These are phyloP conservation scores for Colletotrichum falcatum DNA, from an alignment of 2,329 filamentous ascomycete genomes.

Conservation along the genomic window DNA sequence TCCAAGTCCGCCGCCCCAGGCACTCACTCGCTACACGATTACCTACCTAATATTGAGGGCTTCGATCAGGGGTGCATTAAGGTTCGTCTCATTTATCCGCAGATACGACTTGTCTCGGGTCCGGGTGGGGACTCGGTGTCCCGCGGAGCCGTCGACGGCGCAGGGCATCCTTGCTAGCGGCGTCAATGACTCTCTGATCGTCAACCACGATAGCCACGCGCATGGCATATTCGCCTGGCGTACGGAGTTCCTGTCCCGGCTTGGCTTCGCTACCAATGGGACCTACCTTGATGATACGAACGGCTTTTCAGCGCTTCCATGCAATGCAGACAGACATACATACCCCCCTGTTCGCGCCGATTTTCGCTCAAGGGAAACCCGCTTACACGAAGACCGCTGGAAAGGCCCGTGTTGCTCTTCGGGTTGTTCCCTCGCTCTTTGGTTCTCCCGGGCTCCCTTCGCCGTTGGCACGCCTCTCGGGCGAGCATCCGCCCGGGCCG, in stretches of 20 bases:
- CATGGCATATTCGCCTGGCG: background rate
- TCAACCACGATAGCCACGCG: background rate
- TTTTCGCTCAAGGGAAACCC: too few relatives aligned
- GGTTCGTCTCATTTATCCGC: slow-evolving; percentile 26
- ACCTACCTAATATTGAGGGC: background rate
- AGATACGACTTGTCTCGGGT: background rate
- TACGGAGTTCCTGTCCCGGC: background rate
- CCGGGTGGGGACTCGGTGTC: slow-evolving; percentile 21
- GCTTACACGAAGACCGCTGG: too few relatives aligned
- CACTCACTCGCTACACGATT: too few relatives aligned
- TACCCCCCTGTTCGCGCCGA: too few relatives aligned
- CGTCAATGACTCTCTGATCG: background rate
- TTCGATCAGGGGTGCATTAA: slow-evolving; percentile 6
- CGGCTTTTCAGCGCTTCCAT: too few relatives aligned
- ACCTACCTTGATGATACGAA: too few relatives aligned
- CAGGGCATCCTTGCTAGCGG: slow-evolving; percentile 10
- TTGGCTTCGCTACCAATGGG: too few relatives aligned
- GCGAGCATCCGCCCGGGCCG: too few relatives aligned
- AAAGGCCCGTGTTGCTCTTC: too few relatives aligned
- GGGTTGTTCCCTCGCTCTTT: too few relatives aligned
- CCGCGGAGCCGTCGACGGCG: slow-evolving; percentile 25
- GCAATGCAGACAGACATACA: too few relatives aligned
- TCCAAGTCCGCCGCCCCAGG: background rate
- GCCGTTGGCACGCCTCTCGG: background rate
- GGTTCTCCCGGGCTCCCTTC: too few relatives aligned